phyloP scores from a whole-genome alignment of 2,329 filamentous ascomycete species.

The Penicillium sp. region DNA sequence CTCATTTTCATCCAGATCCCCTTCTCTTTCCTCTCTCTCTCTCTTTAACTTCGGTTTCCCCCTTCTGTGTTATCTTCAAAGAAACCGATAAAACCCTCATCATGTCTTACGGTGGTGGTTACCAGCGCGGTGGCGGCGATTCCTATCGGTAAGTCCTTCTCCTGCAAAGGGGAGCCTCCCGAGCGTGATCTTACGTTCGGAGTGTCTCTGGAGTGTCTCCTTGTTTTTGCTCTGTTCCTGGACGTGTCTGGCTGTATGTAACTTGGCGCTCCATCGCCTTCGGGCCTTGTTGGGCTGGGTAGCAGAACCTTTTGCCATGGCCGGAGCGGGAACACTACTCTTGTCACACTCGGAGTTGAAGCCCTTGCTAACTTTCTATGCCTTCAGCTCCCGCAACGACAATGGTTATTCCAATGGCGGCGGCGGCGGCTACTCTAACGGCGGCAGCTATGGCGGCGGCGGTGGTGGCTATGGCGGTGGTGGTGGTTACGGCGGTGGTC shows the following conservation, averaged over 20 bases:
- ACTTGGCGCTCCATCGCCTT: background rate
- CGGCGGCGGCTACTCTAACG: conserved; percentile 5
- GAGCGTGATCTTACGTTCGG: background rate
- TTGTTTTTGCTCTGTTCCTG: background rate
- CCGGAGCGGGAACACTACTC: background rate
- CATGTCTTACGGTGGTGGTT: conserved; percentile 63
- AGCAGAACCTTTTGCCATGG: background rate
- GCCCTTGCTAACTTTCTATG: background rate
- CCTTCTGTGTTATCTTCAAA: background rate
- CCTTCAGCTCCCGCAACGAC: conserved; percentile 39
- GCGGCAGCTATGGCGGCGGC: conserved; percentile 24
- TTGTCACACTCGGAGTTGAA: background rate
- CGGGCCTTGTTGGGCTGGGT: background rate
- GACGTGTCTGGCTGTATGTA: background rate
- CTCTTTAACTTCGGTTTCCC: background rate
- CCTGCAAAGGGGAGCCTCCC: background rate
- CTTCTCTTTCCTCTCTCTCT: background rate
- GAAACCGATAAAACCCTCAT: conserved; percentile 30
- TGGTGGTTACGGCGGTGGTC: conserved; percentile 41
- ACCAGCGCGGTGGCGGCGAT: conserved; percentile 54
- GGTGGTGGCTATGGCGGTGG: conserved; percentile 39
- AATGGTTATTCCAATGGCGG: conserved; percentile 19
- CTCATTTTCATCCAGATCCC: conserved; percentile 18
- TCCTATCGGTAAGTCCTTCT: conserved; percentile 45
- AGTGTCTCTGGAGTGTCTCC: background rate